Base-by-base conservation (phyloP, 306 rosid genomes). In the Phaseolus lunatus region DNA sequence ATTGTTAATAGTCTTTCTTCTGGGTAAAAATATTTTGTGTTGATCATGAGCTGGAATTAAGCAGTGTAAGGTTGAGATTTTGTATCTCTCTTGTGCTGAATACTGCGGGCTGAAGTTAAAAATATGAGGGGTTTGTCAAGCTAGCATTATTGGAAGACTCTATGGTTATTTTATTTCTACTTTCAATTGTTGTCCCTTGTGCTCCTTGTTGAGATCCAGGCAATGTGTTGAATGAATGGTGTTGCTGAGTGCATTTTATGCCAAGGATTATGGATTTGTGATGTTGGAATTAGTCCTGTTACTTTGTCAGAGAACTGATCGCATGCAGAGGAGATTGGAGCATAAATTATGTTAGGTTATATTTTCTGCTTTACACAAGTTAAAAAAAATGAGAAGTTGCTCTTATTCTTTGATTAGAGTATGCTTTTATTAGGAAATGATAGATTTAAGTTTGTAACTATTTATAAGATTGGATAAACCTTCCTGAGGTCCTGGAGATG, bases 41-140 rank as follows among this genome's bases (percentile, higher is more conserved):
- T 14, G 23, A 43, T 75, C 66, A 72, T 67, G 78, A 69, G 50
- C 66, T 82, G 82, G 45, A 76, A 67, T 15, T 57, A 15, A 59
- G 71, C 27, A 66, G 44, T 22, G 24, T 43, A 76, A 23, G 43
- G 43, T 73, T 50, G 58, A 44, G 76, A 24, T 50, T 72, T 69
- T 68, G 49, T 49, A 19, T 16, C 61, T 58, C 48, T 73, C 70
- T 57, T 19, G 47, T 71, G 72, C 54, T 58, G 71, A 58, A 52
- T 66, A 39, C 20, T 58, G 31, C 47, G 61, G 27, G 80, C 67
- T 76, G 84, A 76, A 47, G 80, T 76, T 82, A 77, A 70, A 44
- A 70, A 57, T 18, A 56, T 48, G 22, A n/a, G 29, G 53, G 66
- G 65, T 65, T 78, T 61, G 56, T 70, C 72, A 44, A 56, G 43